Conservation (phyloP, 1,284 basidiomycete genomes). For the Tilletia setariae region DNA sequence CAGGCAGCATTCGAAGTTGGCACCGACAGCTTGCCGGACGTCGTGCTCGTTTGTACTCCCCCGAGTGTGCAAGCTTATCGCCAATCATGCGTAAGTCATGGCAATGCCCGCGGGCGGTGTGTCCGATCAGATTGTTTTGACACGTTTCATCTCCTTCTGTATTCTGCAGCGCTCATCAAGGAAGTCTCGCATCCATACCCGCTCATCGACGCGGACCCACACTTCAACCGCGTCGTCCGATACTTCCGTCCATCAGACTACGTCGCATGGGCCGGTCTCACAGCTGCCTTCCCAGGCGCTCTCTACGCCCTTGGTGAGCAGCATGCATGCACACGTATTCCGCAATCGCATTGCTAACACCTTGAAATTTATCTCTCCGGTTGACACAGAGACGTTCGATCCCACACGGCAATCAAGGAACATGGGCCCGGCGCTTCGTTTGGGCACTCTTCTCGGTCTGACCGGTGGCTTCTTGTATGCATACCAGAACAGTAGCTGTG, state of each 20-base stretch:
- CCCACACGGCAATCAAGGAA: conserved; percentile 41
- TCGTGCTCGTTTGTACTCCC: background rate
- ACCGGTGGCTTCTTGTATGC: conserved; percentile 87
- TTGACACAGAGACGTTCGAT: conserved; percentile 40
- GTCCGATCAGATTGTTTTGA: background rate
- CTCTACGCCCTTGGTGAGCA: conserved; percentile 59
- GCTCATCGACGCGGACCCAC: conserved; percentile 75
- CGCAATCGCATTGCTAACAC: background rate
- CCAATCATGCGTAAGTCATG: conserved; percentile 11
- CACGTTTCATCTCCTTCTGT: background rate
- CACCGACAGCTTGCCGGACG: background rate
- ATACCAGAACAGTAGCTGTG: conserved; percentile 67
- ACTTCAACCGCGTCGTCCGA: conserved; percentile 78
- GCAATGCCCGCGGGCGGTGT: background rate
- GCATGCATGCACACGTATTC: background rate
- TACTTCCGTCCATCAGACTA: conserved; percentile 89
- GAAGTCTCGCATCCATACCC: conserved; percentile 49
- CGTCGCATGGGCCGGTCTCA: conserved; percentile 74
- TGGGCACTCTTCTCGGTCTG: conserved; percentile 60
- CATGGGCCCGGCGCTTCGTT: conserved; percentile 38
- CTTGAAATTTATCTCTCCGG: background rate
- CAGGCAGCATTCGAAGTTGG: background rate
- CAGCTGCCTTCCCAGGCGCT: conserved; percentile 72
- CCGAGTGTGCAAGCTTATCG: background rate
- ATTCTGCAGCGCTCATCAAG: conserved; percentile 31